phyloP scores from a whole-genome alignment of 2,329 filamentous ascomycete species.

The Claviceps spartinae region DNA sequence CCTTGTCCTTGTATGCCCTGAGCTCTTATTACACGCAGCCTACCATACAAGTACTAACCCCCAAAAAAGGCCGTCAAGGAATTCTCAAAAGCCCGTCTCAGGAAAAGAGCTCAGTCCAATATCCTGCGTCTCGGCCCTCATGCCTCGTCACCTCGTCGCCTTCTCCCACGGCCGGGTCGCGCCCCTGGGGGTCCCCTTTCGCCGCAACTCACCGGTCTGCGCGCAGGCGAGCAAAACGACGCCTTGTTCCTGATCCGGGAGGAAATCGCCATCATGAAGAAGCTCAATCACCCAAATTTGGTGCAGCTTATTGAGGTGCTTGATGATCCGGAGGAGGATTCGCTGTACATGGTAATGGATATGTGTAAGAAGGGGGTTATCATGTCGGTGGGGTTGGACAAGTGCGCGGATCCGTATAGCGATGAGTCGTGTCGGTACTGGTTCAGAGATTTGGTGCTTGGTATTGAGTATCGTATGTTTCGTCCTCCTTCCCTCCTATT shows the following conservation, averaged over 20 bases:
- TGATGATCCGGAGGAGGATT: conserved; percentile 90
- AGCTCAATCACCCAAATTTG: conserved; percentile 87
- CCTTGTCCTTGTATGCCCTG: no score
- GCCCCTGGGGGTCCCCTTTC: conserved; percentile 9
- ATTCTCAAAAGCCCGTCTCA: conserved; percentile 83
- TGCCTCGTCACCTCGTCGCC: conserved; percentile 16
- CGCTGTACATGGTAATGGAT: conserved; percentile 95
- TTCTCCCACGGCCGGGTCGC: conserved; percentile 10
- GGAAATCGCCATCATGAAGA: conserved; percentile 99
- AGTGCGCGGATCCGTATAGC: conserved; percentile 67
- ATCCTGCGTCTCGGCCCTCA: conserved; percentile 47
- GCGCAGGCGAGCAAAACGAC: conserved; percentile 46
- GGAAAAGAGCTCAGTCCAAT: conserved; percentile 82
- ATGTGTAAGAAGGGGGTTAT: conserved; percentile 98
- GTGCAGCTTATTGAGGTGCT: conserved; percentile 87
- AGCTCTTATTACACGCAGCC: no score
- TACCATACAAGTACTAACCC: no score
- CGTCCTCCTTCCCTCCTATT: neutral
- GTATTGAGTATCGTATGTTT: conserved; percentile 75
- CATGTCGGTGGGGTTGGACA: conserved; percentile 87
- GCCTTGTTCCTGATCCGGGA: conserved; percentile 81
- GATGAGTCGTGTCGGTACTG: conserved; percentile 74
- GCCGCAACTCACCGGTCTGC: conserved; percentile 15
- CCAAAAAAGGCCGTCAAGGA: conserved; percentile 73
- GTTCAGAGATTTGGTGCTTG: conserved; percentile 90